A percentile compares a stretch with the other conserved stretches of the same genome.
Evolutionary conservation across 1,139 yeast genomes (phyloP).

Genomic region (Suhomyces bolitotheri): DNA sequence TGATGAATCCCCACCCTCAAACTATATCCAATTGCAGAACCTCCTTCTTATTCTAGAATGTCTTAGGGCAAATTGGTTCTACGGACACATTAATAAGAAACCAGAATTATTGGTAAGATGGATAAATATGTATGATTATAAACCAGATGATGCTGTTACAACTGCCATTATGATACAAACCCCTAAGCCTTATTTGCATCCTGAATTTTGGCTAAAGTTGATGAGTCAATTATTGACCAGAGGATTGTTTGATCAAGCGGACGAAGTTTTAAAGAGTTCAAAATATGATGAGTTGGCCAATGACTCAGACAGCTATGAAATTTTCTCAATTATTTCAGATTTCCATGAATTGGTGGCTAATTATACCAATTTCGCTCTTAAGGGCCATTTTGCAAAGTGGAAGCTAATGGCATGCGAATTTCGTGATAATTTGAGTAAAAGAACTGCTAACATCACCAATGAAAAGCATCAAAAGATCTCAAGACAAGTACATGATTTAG

Average conservation of each 20-base stretch:
- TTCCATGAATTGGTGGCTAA: constrained; percentile 39
- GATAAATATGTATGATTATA: constrained; percentile 66
- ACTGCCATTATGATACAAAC: constrained; percentile 45
- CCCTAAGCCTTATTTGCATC: constrained; percentile 52
- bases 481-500: constrained; percentile 44
- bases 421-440: constrained; percentile 35
- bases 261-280: constrained; percentile 45
- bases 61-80: constrained; percentile 54
- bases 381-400: constrained; percentile 51
- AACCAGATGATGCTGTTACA: constrained; percentile 54
- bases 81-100: constrained; percentile 38
- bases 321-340: constrained; percentile 49
- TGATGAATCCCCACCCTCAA: constrained; percentile 17
- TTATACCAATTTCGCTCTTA: constrained; percentile 44
- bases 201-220: constrained; percentile 63
- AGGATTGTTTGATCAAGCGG: constrained; percentile 62
- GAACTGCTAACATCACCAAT: constrained; percentile 23
- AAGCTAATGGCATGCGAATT: constrained; percentile 51
- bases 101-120: constrained; percentile 55
- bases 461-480: constrained; percentile 28
- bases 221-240: constrained; percentile 58
- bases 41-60: constrained; percentile 56
- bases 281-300: constrained; percentile 32
- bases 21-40: constrained; percentile 29
- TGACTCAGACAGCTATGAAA: constrained; percentile 21